Evolutionary conservation across 805 yeast species (phyloP).

Genomic region (Kluyveromyces lactis): DNA sequence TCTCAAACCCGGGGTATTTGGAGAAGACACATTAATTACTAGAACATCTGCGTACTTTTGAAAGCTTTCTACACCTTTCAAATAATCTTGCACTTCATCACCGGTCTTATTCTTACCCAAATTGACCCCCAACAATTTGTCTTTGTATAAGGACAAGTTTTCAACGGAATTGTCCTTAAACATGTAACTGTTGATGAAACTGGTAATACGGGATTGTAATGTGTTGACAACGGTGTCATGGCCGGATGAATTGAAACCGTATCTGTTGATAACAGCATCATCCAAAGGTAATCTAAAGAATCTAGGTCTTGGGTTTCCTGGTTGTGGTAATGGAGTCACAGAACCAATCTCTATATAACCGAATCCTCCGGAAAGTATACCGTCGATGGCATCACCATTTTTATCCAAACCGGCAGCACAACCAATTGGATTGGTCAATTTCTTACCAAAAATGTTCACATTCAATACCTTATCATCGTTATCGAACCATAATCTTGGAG

Average conservation of each 20-base stretch:
- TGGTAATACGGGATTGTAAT: conserved; percentile 55
- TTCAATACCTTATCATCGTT: conserved; percentile 42
- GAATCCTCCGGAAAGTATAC: conserved; percentile 70
- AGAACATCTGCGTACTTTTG: conserved; percentile 83
- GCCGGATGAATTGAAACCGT: conserved; percentile 91
- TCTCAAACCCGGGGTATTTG: conserved; percentile 93
- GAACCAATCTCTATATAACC: conserved; percentile 91
- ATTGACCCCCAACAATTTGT: conserved; percentile 70
- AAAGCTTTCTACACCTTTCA: conserved; percentile 71
- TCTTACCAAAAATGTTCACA: conserved; percentile 58
- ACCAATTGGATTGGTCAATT: conserved; percentile 71
- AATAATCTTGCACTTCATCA: conserved; percentile 81
- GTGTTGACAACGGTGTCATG: conserved; percentile 65
- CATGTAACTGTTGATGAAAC: conserved; percentile 24
- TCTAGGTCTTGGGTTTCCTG: conserved; percentile 91
- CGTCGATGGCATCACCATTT: conserved; percentile 84
- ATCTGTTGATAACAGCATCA: conserved; percentile 86
- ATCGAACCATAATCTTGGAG: conserved; percentile 54
- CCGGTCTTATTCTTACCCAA: conserved; percentile 90
- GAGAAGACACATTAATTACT: conserved; percentile 87
- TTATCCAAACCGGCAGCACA: conserved; percentile 95
- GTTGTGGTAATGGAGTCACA: conserved; percentile 86
- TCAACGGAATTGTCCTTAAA: conserved; percentile 18
- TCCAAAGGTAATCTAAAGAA: conserved; percentile 80
- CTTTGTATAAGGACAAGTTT: conserved; percentile 46